These are phyloP conservation scores for Porcisia hertigi DNA, from an alignment of 208 protist species.

Conservation along the genomic window DNA sequence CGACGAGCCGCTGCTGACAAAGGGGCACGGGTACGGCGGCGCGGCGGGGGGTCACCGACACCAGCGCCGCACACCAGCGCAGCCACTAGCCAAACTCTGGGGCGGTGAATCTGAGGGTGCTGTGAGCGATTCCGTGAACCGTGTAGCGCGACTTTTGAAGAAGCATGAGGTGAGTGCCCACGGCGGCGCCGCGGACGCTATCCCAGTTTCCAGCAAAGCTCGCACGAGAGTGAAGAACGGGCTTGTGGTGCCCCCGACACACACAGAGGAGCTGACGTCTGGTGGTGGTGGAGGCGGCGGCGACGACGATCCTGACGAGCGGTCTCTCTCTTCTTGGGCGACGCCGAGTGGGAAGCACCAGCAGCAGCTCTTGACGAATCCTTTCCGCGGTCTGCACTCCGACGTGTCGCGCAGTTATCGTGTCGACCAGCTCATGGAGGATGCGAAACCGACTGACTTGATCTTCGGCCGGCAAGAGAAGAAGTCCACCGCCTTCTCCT, in stretches of 20 bases:
- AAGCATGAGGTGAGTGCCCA: conserved; percentile 13
- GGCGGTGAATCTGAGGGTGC: neutral
- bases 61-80: conserved; percentile 15
- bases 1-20: neutral
- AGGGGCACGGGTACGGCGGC: neutral
- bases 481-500: conserved; percentile 72
- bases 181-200: neutral
- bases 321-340: neutral
- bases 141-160: conserved; percentile 17
- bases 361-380: conserved; percentile 50
- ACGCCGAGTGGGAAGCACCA: conserved; percentile 5
- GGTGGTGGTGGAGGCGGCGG: neutral
- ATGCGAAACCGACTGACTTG: conserved; percentile 37
- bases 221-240: conserved; percentile 1
- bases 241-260: conserved; percentile 13
- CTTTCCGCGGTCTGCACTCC: conserved; percentile 66
- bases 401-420: conserved; percentile 71
- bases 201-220: neutral
- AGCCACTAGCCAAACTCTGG: conserved; percentile 4
- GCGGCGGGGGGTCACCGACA: neutral
- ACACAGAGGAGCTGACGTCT: neutral
- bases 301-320: neutral
- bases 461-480: conserved; percentile 61
- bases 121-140: neutral
- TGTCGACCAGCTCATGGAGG: conserved; percentile 61